Conservation (phyloP, 805 yeast genomes). For the Saturnispora quitensis region DNA sequence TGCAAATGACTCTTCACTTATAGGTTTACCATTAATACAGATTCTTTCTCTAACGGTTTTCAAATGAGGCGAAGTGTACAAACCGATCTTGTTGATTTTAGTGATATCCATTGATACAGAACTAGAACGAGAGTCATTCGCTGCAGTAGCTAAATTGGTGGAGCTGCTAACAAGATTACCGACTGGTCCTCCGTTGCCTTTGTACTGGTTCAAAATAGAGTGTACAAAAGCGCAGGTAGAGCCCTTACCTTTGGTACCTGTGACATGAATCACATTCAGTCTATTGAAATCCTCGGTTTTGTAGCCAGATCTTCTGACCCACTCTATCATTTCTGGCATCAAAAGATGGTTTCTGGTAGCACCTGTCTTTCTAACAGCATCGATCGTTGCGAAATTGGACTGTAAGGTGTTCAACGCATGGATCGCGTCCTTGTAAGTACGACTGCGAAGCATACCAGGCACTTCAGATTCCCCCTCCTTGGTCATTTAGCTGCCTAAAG, state of each 20-base stretch:
- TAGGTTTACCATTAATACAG: conserved; percentile 77
- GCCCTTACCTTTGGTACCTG: conserved; percentile 98
- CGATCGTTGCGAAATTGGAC: conserved; percentile 83
- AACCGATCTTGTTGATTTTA: conserved; percentile 57
- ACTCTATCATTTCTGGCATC: conserved; percentile 78
- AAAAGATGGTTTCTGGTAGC: conserved; percentile 52
- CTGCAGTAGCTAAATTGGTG: background rate
- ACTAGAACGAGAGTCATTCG: conserved; percentile 4
- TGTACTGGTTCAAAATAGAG: conserved; percentile 65
- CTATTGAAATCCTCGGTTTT: conserved; percentile 56
- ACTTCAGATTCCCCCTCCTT: conserved; percentile 1
- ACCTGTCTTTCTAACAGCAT: conserved; percentile 69
- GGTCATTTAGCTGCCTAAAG: background rate
- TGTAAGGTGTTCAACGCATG: conserved; percentile 77
- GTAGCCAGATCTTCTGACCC: conserved; percentile 66
- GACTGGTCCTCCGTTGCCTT: conserved; percentile 6
- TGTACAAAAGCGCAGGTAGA: conserved; percentile 93
- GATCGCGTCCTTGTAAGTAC: conserved; percentile 59
- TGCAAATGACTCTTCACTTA: conserved; percentile 71
- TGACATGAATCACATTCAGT: conserved; percentile 78
- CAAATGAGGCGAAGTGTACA: conserved; percentile 95
- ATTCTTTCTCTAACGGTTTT: conserved; percentile 89
- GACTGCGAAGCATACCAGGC: conserved; percentile 19
- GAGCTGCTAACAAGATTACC: background rate
- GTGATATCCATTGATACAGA: conserved; percentile 9